phyloP scores from a whole-genome alignment of 306 rosid genomes.

The Lathyrus aphaca region DNA sequence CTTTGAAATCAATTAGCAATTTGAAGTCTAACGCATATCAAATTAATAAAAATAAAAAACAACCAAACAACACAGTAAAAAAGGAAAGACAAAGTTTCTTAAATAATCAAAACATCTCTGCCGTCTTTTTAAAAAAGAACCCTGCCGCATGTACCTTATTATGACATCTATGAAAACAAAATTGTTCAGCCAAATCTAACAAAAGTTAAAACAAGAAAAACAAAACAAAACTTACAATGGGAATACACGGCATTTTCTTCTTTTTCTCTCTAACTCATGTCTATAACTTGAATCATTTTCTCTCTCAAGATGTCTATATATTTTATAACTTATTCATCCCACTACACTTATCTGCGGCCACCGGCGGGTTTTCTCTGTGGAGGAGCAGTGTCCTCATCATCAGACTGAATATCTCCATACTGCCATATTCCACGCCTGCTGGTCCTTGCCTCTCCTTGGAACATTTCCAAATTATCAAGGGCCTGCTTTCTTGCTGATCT shows the following conservation, averaged over 20 bases:
- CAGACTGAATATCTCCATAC: conserved; percentile 88
- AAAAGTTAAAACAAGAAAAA: conserved; percentile 37
- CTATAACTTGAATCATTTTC: conserved; percentile 50
- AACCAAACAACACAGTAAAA: conserved; percentile 8
- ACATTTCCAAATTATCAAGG: conserved; percentile 71
- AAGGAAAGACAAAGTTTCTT: neutral
- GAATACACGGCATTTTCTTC: conserved; percentile 45
- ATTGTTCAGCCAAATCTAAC: conserved; percentile 50
- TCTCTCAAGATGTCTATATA: conserved; percentile 45
- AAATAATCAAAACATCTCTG: conserved; percentile 44
- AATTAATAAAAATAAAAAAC: too few relatives aligned
- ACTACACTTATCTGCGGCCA: conserved; percentile 63
- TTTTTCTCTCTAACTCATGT: conserved; percentile 49
- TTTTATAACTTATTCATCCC: conserved; percentile 35
- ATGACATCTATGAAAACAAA: conserved; percentile 44
- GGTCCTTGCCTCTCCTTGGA: conserved; percentile 78
- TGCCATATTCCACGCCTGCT: conserved; percentile 86
- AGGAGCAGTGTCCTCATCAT: conserved; percentile 77
- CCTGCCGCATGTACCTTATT: conserved; percentile 58
- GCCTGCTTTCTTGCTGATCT: conserved; percentile 67
- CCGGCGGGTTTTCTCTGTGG: conserved; percentile 74
- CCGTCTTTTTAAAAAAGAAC: conserved; percentile 38
- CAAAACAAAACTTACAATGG: conserved; percentile 61
- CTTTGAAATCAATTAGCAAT: too few relatives aligned
- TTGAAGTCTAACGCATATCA: too few relatives aligned